Conservation (phyloP, 2,329 filamentous ascomycete species). For the Hypomyces perniciosus region DNA sequence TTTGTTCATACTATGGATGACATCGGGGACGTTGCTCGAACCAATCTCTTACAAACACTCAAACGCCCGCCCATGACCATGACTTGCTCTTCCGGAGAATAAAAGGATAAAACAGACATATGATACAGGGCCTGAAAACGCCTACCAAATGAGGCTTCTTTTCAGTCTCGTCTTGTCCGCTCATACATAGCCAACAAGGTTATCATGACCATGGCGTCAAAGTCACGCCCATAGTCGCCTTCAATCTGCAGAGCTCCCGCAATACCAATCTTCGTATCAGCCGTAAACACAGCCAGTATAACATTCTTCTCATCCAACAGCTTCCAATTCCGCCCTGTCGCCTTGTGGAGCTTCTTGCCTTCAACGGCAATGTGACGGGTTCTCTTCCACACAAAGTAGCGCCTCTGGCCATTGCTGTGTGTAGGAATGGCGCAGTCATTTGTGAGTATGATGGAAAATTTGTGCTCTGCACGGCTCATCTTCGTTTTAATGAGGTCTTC, state of each 20-base stretch:
- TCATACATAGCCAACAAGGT: constrained; percentile 15
- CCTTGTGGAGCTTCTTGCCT: constrained; percentile 2
- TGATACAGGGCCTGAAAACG: too few relatives aligned
- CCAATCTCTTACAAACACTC: too few relatives aligned
- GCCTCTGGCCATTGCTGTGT: constrained; percentile 2
- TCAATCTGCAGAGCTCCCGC: constrained; percentile 16
- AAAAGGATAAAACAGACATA: too few relatives aligned
- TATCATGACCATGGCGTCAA: constrained; percentile 15
- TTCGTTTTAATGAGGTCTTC: constrained; percentile 16
- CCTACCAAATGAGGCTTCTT: background rate
- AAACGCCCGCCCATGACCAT: too few relatives aligned
- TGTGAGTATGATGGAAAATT: constrained; percentile 1
- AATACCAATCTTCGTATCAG: constrained; percentile 1
- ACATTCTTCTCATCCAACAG: constrained; percentile 12
- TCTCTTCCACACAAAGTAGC: constrained; percentile 15
- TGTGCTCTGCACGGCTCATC: constrained; percentile 7
- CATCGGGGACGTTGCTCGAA: too few relatives aligned
- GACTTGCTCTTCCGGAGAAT: too few relatives aligned
- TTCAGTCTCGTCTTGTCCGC: constrained; percentile 8
- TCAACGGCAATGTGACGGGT: constrained; percentile 10
- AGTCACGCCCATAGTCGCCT: constrained; percentile 10
- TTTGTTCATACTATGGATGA: too few relatives aligned
- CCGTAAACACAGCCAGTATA: constrained; percentile 14
- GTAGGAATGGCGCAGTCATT: background rate
- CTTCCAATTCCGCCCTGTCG: constrained; percentile 12